Evolutionary conservation across 2,329 filamentous ascomycete genomes (phyloP), one percentile per base, ranked within the genome.

Genomic region (Aspergillus sp.): DNA sequence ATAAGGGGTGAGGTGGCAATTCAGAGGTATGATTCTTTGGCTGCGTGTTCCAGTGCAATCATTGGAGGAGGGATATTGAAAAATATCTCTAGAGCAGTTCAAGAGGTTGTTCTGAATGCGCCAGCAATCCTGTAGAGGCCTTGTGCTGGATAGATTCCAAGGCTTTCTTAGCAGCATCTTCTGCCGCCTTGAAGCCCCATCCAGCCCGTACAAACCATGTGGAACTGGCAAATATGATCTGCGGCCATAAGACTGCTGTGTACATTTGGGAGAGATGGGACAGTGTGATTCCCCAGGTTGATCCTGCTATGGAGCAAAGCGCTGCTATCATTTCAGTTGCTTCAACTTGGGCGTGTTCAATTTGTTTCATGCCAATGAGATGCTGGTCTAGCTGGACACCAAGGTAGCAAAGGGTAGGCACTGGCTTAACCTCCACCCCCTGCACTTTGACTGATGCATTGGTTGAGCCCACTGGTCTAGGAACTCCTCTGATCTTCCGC

Each of bases 141-240:
- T 56, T 51, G 42, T 50, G 48, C 35, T 63, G 57, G 35, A 62
- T 57, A 1, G 45, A 48, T n/a, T 25, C 9, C 47, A 44, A 7
- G 9, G 35, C 17, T 19, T 15, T 38, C 27, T 13, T 32, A 9
- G 27, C 27, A 7, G 12, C 27, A 32, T 32, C 12, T 32, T 32
- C 27, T 32, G 27, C 27, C 12, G 7, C 12, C 27, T 32, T 32
- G 27, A 32, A 32, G 12, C 27, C 27, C 27, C 27, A 32, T 13
- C 27, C 27, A 32, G 27, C 27, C 27, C 12, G 27, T 32, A 32
- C 27, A 32, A 32, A 32, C 61, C 59, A 64, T 32, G 55, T 55
- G 7, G 58, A 65, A 45, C 53, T 62, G 2, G 49, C 53, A 42
- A 60, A 65, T 10, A 61, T 48, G 45, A 64, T 62, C 37, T 61